Evolutionary conservation across 495 filamentous ascomycete species (phyloP).

Genomic region (Neurospora intermedia): DNA sequence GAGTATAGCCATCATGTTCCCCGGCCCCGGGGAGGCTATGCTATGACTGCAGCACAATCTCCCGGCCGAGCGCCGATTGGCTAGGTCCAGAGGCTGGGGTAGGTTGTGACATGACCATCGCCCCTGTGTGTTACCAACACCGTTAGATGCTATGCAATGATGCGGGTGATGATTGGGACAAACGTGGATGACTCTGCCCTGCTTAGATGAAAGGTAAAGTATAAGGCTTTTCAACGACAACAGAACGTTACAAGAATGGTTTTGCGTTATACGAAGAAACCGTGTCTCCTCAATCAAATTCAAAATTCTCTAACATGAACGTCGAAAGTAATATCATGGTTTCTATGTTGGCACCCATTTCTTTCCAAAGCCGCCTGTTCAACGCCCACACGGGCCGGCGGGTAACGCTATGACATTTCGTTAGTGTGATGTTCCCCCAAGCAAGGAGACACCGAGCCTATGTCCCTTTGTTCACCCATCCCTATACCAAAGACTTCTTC

Average conservation of each 20-base stretch:
- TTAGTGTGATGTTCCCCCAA: neutral
- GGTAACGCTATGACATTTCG: neutral
- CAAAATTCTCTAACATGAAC: neutral
- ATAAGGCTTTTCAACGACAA: neutral
- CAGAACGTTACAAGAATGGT: neutral
- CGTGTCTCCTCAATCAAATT: too few relatives aligned
- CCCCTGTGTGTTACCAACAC: neutral
- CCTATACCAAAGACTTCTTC: neutral
- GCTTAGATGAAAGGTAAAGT: neutral
- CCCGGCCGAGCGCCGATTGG: neutral
- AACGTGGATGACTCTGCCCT: neutral
- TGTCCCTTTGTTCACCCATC: neutral
- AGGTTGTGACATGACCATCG: neutral
- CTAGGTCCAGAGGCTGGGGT: neutral
- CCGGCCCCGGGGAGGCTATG: neutral
- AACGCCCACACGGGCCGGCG: neutral
- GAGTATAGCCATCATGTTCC: neutral
- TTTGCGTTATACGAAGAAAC: too few relatives aligned
- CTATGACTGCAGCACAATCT: neutral
- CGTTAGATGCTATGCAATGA: neutral
- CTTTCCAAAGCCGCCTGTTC: neutral
- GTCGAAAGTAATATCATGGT: neutral
- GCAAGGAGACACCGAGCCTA: neutral
- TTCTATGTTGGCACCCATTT: neutral
- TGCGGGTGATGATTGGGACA: neutral